Percentiles rank a stretch among this genome's conserved stretches.
Evolutionary conservation across 768 basidiomycete species (phyloP).

Genomic region (Gloeostereum incarnatum): DNA sequence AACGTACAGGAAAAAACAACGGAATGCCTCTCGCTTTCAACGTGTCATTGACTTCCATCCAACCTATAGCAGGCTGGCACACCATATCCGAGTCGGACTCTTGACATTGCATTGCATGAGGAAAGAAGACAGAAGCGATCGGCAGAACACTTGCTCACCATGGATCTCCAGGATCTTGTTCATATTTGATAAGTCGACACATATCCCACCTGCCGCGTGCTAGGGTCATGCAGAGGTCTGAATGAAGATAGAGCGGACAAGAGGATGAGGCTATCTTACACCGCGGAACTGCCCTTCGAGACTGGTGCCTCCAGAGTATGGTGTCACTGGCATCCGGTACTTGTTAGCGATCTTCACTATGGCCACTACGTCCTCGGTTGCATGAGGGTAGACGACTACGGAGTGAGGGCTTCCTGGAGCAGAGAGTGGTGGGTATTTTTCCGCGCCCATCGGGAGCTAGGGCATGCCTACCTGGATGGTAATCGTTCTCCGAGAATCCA

Average conservation of each 20-base stretch:
- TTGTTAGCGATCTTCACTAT: constrained; percentile 70
- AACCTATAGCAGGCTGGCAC: constrained; percentile 62
- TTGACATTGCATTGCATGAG: constrained; percentile 14
- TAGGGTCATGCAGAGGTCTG: constrained; percentile 8
- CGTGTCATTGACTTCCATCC: constrained; percentile 64
- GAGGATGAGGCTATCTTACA: too few species aligned
- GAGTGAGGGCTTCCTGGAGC: constrained; percentile 36
- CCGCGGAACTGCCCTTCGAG: constrained; percentile 71
- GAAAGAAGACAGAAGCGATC: background rate
- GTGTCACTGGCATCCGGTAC: constrained; percentile 67
- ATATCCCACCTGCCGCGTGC: constrained; percentile 54
- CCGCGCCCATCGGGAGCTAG: background rate
- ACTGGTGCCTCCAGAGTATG: constrained; percentile 77
- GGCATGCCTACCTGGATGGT: constrained; percentile 34
- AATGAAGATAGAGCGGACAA: too few species aligned
- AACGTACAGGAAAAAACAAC: constrained; percentile 71
- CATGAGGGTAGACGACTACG: constrained; percentile 54
- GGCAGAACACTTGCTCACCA: constrained; percentile 27
- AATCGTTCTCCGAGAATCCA: constrained; percentile 44
- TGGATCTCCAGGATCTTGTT: constrained; percentile 68
- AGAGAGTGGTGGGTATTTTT: background rate
- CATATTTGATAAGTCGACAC: constrained; percentile 74
- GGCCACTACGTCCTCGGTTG: constrained; percentile 75
- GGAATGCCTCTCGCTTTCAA: constrained; percentile 69
- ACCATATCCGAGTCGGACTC: constrained; percentile 66